Percentiles rank a stretch among this genome's conserved stretches.
phyloP scores from a whole-genome alignment of 164 flowering plant species.

The Magnolia officinalis region DNA sequence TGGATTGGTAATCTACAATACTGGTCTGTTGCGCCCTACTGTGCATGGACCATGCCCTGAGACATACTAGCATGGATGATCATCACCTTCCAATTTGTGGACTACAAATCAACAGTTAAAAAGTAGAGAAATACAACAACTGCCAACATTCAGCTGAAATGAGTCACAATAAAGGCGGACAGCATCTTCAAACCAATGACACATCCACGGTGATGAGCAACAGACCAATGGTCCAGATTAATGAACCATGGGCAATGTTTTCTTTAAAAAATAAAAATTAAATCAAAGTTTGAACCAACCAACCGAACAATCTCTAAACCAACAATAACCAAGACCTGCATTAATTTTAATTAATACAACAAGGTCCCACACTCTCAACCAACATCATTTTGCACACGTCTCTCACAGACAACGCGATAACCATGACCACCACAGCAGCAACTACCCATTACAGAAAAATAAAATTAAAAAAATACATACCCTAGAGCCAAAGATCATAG shows the following conservation, averaged over 20 bases:
- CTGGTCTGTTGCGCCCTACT: too few relatives aligned
- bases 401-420: neutral
- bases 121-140: too few relatives aligned
- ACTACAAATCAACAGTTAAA: too few relatives aligned
- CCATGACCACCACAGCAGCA: neutral
- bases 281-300: neutral
- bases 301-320: neutral
- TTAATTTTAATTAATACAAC: neutral
- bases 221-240: neutral
- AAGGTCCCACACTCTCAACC: neutral
- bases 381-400: neutral
- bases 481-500: neutral
- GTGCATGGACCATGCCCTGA: too few relatives aligned
- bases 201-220: neutral
- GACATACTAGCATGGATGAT: too few relatives aligned
- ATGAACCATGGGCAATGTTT: neutral
- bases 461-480: slow-evolving; percentile 4
- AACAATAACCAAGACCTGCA: neutral
- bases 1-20: too few relatives aligned
- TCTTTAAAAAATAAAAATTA: neutral
- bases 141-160: too few relatives aligned
- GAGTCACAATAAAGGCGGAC: too few relatives aligned
- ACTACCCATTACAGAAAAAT: neutral
- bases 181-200: neutral
- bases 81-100: too few relatives aligned